A percentile compares a stretch with the other conserved stretches of the same genome.
These are phyloP conservation scores for Schwanniomyces occidentalis DNA, from an alignment of 805 yeast species.

Conservation along the genomic window DNA sequence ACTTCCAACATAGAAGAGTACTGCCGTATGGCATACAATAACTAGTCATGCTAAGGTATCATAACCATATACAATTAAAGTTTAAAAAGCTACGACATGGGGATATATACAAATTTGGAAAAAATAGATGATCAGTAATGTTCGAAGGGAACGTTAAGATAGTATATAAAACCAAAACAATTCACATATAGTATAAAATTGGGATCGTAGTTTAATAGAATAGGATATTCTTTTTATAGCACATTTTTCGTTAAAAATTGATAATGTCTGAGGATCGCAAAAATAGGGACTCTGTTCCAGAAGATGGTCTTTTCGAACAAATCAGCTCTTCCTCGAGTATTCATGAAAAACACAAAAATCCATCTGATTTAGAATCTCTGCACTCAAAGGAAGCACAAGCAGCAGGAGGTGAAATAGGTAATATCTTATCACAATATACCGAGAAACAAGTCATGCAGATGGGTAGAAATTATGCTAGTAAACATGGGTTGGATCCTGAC, in stretches of 20 bases:
- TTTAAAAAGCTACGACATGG: too few relatives aligned
- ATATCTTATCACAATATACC: slow-evolving; percentile 56
- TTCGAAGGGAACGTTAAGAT: too few relatives aligned
- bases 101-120: too few relatives aligned
- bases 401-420: slow-evolving; percentile 28
- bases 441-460: slow-evolving; percentile 65
- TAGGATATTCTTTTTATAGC: too few relatives aligned
- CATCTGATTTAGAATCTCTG: slow-evolving; percentile 13
- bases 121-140: too few relatives aligned
- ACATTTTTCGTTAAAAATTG: background rate
- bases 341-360: slow-evolving; percentile 7
- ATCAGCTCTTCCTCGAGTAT: slow-evolving; percentile 7
- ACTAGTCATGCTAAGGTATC: too few relatives aligned
- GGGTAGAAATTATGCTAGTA: slow-evolving; percentile 66
- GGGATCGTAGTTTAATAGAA: too few relatives aligned
- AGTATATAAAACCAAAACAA: too few relatives aligned
- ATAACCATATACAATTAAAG: too few relatives aligned
- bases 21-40: background rate
- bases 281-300: slow-evolving; percentile 14
- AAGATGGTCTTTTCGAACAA: slow-evolving; percentile 14
- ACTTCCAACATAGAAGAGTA: background rate
- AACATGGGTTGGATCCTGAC: slow-evolving; percentile 55
- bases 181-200: too few relatives aligned
- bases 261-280: slow-evolving; percentile 2
- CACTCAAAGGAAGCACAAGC: slow-evolving; percentile 17